Conservation (phyloP, 768 basidiomycete species). For the Botryobasidium botryosum region DNA sequence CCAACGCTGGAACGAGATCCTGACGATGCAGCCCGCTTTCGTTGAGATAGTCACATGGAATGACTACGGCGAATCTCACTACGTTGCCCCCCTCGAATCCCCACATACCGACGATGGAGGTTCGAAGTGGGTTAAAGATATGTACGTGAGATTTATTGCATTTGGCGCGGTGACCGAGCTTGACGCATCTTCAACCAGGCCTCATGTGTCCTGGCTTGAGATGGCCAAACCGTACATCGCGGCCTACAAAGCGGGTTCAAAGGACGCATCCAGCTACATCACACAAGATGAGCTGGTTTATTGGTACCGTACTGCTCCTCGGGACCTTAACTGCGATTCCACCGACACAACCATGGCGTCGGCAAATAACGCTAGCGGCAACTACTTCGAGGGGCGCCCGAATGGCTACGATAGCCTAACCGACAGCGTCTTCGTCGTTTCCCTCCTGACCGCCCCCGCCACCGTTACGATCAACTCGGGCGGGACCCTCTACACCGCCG, state of each 20-base stretch:
- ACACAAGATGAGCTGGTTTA: not conserved
- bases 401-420: conserved; percentile 17
- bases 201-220: conserved; percentile 19
- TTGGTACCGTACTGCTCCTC: conserved; percentile 19
- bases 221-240: conserved; percentile 20
- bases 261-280: not conserved
- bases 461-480: conserved; percentile 19
- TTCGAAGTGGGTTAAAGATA: conserved; percentile 17
- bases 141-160: conserved; percentile 9
- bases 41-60: conserved; percentile 16
- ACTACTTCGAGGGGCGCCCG: conserved; percentile 16
- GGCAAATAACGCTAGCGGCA: conserved; percentile 3
- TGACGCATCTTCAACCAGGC: not conserved
- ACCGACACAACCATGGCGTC: conserved; percentile 15
- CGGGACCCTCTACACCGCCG: conserved; percentile 11
- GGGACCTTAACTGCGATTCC: conserved; percentile 17
- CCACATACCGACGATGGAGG: conserved; percentile 20
- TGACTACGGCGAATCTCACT: conserved; percentile 17
- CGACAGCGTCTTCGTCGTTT: conserved; percentile 19
- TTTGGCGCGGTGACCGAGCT: not conserved
- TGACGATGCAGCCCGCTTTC: conserved; percentile 15
- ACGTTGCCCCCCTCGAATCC: conserved; percentile 18
- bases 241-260: conserved; percentile 18
- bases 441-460: conserved; percentile 16
- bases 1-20: conserved; percentile 19